Conservation (phyloP, 2,329 filamentous ascomycete species). For the Colletotrichum sp. region DNA sequence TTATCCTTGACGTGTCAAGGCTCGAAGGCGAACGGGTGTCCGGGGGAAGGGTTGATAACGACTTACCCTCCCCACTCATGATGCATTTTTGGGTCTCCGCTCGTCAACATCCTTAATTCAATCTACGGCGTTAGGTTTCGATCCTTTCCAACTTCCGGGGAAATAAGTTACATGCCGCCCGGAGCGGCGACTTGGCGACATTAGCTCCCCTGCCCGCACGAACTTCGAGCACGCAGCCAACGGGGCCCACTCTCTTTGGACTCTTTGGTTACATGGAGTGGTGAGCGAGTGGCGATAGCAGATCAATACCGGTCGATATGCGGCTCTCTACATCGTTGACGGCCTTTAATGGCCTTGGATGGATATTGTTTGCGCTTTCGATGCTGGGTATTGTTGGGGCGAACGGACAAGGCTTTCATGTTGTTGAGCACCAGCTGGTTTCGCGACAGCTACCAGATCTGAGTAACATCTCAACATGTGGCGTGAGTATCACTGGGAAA, state of each 20-base stretch:
- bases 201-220: neutral
- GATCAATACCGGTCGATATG: neutral
- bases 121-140: neutral
- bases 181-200: neutral
- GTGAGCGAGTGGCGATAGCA: neutral
- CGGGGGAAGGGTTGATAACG: slow-evolving; percentile 2
- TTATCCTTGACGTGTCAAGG: slow-evolving; percentile 13
- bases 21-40: slow-evolving; percentile 3
- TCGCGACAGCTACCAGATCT: slow-evolving; percentile 10
- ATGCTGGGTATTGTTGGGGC: neutral
- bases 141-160: neutral
- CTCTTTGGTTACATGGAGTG: neutral
- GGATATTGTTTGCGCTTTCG: neutral
- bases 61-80: neutral
- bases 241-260: neutral
- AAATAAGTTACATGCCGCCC: neutral
- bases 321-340: neutral
- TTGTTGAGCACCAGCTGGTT: neutral
- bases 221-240: neutral
- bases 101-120: neutral
- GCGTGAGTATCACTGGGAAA: neutral
- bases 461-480: slow-evolving; percentile 10
- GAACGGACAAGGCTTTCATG: neutral
- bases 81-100: neutral
- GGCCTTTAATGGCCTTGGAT: neutral